Percentiles rank a stretch among this genome's conserved stretches.
Conservation (phyloP, 768 basidiomycete genomes). For the Phanerochaete carnosa region DNA sequence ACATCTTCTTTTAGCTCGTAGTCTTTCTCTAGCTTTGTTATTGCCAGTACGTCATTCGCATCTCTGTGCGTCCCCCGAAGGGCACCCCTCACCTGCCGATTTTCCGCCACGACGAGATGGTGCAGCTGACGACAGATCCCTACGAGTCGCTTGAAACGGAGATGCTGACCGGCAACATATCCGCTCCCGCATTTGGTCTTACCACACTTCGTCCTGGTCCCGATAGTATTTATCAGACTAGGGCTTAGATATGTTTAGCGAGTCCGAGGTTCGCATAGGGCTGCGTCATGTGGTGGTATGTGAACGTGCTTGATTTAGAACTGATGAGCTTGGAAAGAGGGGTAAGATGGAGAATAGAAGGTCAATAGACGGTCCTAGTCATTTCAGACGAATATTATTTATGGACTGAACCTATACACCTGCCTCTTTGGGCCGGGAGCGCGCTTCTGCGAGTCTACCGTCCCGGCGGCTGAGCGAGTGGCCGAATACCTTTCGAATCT, state of each 20-base stretch:
- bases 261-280: too few species aligned
- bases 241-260: background rate
- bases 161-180: slow-evolving; percentile 33
- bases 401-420: background rate
- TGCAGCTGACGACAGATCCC: slow-evolving; percentile 37
- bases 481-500: background rate
- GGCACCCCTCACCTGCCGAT: slow-evolving; percentile 30
- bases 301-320: too few species aligned
- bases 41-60: slow-evolving; percentile 36
- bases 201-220: slow-evolving; percentile 8
- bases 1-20: background rate
- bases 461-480: background rate
- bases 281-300: too few species aligned
- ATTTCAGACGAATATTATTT: too few species aligned
- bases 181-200: slow-evolving; percentile 40
- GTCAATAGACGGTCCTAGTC: too few species aligned
- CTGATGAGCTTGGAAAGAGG: too few species aligned
- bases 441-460: background rate
- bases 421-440: background rate
- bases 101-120: slow-evolving; percentile 33
- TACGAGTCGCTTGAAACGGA: slow-evolving; percentile 38
- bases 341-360: too few species aligned
- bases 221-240: background rate
- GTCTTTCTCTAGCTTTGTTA: background rate
- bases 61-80: slow-evolving; percentile 30